phyloP scores from a whole-genome alignment of 2,329 filamentous ascomycete genomes.

The Fusarium sp. region DNA sequence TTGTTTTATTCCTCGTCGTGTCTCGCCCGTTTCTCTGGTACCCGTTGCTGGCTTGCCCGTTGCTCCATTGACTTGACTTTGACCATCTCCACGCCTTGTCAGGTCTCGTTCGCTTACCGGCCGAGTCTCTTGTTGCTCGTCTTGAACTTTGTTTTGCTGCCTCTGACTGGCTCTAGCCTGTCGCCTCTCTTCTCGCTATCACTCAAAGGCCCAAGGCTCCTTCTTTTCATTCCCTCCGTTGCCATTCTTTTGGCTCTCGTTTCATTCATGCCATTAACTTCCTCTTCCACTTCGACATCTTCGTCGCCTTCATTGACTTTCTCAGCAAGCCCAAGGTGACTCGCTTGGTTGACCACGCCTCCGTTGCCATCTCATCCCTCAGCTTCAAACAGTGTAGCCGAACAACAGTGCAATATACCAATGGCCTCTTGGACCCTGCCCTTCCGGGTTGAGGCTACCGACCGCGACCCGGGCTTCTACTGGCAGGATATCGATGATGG shows the following conservation, averaged over 20 bases:
- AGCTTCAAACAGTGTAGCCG: constrained; percentile 12
- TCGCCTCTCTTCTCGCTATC: constrained; percentile 38
- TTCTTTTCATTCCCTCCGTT: constrained; percentile 35
- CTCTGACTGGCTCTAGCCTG: constrained; percentile 35
- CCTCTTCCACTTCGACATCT: constrained; percentile 32
- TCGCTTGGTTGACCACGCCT: constrained; percentile 31
- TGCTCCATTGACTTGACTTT: constrained; percentile 42
- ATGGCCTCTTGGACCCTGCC: constrained; percentile 54
- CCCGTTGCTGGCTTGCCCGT: constrained; percentile 37
- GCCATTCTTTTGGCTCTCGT: constrained; percentile 34
- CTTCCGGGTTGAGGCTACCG: constrained; percentile 50
- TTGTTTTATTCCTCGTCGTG: constrained; percentile 32
- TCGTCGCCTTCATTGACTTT: constrained; percentile 29
- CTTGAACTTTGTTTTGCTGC: constrained; percentile 44
- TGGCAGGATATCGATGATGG: constrained; percentile 50
- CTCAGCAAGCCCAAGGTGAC: constrained; percentile 38
- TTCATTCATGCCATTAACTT: constrained; percentile 37
- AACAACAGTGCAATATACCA: constrained; percentile 24
- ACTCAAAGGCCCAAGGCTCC: constrained; percentile 30
- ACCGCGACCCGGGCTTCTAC: constrained; percentile 51
- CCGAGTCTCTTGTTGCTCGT: constrained; percentile 38
- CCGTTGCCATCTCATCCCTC: constrained; percentile 18
- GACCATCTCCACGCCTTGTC: constrained; percentile 37
- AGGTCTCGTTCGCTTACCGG: constrained; percentile 40
- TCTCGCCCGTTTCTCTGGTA: constrained; percentile 43